These are phyloP conservation scores for Dalechampia spathulata DNA, from an alignment of 441 rosid species.

Conservation along the genomic window DNA sequence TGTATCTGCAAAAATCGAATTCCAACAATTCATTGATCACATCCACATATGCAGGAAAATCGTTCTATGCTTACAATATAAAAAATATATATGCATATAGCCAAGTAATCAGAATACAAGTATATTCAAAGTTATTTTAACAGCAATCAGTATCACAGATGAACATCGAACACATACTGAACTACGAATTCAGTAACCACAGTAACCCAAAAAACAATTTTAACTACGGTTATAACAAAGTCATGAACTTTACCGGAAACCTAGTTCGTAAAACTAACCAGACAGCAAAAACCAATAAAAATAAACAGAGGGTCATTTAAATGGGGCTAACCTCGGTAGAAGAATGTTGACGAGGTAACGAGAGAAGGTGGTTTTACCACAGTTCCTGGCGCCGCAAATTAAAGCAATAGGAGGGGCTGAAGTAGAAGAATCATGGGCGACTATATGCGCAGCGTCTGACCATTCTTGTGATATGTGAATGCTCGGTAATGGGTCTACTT, in stretches of 20 bases:
- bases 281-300: too few species aligned
- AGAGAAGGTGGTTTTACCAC: constrained; percentile 84
- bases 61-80: neutral
- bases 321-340: constrained; percentile 41
- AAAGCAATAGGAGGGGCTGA: constrained; percentile 48
- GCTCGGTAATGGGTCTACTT: constrained; percentile 21
- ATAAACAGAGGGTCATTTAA: neutral
- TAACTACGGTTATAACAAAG: neutral
- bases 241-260: neutral
- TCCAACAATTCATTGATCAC: neutral
- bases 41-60: neutral
- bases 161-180: neutral
- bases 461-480: constrained; percentile 55
- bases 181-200: neutral
- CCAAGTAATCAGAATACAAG: neutral
- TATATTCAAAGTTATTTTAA: neutral
- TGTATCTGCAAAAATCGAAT: constrained; percentile 43
- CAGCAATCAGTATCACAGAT: neutral
- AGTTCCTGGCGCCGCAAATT: constrained; percentile 75
- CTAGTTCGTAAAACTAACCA: constrained; percentile 1
- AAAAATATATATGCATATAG: neutral
- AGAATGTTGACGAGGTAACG: constrained; percentile 70
- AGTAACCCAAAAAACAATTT: neutral
- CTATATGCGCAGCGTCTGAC: constrained; percentile 57
- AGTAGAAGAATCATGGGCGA: constrained; percentile 42